Evolutionary conservation across 805 yeast genomes (phyloP).

Genomic region (Pichia nakasei): DNA sequence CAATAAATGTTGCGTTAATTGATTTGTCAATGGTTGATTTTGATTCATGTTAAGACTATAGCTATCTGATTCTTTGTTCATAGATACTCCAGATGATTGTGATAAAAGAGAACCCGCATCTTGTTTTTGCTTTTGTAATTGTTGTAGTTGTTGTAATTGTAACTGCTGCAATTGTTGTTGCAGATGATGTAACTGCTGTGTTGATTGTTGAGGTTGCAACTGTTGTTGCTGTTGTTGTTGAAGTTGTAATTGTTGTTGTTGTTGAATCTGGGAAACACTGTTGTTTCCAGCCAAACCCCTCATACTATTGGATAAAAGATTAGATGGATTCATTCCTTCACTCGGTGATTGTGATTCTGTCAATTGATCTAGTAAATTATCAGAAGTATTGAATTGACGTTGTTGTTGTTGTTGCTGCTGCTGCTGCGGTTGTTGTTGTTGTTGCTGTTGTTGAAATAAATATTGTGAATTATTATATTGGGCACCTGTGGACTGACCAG

Average conservation of each 20-base stretch:
- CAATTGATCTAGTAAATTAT: constrained; percentile 1
- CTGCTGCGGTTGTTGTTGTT: constrained; percentile 6
- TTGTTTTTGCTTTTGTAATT: constrained; percentile 10
- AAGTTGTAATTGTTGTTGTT: constrained; percentile 5
- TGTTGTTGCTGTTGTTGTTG: constrained; percentile 14
- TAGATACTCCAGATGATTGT: constrained; percentile 14
- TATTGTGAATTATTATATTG: constrained; percentile 6
- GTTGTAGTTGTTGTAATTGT: constrained; percentile 21
- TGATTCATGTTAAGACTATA: constrained; percentile 6
- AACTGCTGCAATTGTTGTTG: constrained; percentile 20
- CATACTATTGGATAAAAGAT: neutral
- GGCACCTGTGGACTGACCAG: constrained; percentile 1
- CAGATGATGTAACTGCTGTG: constrained; percentile 15
- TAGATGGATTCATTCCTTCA: neutral
- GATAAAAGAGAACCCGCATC: constrained; percentile 10
- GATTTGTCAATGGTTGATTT: constrained; percentile 20
- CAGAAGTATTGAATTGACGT: neutral
- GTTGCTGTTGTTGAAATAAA: constrained; percentile 9
- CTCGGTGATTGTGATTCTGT: neutral
- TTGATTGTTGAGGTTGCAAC: constrained; percentile 19
- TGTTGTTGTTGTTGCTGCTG: constrained; percentile 2
- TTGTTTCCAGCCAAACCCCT: neutral
- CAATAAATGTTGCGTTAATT: constrained; percentile 26
- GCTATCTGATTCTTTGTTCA: neutral
- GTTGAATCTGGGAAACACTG: neutral